Evolutionary conservation across 106 monocot genomes (phyloP).

Genomic region (Chionographis japonica): DNA sequence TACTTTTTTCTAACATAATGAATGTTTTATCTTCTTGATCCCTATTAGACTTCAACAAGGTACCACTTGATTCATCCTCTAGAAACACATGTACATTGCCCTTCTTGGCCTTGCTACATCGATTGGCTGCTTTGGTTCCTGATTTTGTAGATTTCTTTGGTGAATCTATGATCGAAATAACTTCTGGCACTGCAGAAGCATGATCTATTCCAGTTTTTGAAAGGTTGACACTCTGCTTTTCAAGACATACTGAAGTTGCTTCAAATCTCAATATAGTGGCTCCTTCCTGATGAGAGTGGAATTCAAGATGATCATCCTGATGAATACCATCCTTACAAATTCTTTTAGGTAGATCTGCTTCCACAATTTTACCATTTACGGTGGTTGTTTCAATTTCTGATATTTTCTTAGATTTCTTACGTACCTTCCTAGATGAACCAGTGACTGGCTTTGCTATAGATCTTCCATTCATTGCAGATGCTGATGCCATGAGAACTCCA

Average conservation of each 20-base stretch:
- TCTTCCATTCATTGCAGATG: slow-evolving; percentile 13
- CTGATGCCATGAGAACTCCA: slow-evolving; percentile 1
- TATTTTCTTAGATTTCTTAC: slow-evolving; percentile 35
- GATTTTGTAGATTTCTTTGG: slow-evolving; percentile 3
- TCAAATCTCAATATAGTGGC: neutral
- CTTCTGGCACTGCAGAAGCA: slow-evolving; percentile 10
- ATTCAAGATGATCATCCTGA: slow-evolving; percentile 1
- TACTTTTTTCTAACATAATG: neutral
- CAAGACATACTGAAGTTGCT: slow-evolving; percentile 4
- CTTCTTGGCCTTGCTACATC: slow-evolving; percentile 4
- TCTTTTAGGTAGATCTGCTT: neutral
- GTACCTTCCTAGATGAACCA: slow-evolving; percentile 6
- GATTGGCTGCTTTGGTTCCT: slow-evolving; percentile 6
- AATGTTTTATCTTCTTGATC: neutral
- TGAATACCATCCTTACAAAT: neutral
- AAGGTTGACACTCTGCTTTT: slow-evolving; percentile 4
- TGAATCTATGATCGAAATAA: neutral
- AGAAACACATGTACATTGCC: neutral
- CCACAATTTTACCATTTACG: neutral
- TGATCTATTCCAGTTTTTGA: neutral
- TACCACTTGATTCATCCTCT: slow-evolving; percentile 10
- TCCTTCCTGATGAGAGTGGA: slow-evolving; percentile 1
- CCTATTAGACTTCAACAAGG: slow-evolving; percentile 4
- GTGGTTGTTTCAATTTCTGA: slow-evolving; percentile 30
- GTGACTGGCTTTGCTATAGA: neutral